These are phyloP conservation scores for Harrya chromipes DNA, from an alignment of 768 basidiomycete genomes.

Conservation along the genomic window DNA sequence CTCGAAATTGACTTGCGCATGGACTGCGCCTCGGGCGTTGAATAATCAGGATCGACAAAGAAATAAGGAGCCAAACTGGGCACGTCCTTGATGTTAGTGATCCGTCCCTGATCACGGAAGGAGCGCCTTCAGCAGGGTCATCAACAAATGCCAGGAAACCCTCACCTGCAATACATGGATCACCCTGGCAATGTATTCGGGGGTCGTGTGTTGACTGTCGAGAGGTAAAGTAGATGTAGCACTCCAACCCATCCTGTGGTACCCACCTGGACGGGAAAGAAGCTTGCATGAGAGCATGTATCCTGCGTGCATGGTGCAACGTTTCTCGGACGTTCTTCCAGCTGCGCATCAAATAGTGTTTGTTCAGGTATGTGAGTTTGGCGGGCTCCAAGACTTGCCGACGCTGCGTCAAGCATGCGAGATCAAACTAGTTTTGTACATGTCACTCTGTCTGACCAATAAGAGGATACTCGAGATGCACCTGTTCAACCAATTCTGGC, in stretches of 20 bases:
- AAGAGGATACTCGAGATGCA: slow-evolving; percentile 26
- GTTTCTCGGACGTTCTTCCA: slow-evolving; percentile 52
- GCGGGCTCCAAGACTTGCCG: slow-evolving; percentile 75
- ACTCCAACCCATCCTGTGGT: background rate
- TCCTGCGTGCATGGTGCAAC: slow-evolving; percentile 50
- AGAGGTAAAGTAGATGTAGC: background rate
- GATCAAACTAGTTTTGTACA: slow-evolving; percentile 56
- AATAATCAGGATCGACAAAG: slow-evolving; percentile 67
- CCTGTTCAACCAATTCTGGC: slow-evolving; percentile 64
- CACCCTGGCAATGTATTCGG: slow-evolving; percentile 61
- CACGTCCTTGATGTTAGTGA: slow-evolving; percentile 70
- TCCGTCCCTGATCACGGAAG: slow-evolving; percentile 50
- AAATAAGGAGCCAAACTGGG: slow-evolving; percentile 68
- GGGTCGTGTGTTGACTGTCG: slow-evolving; percentile 44
- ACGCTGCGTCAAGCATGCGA: slow-evolving; percentile 73
- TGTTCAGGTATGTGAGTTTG: slow-evolving; percentile 88
- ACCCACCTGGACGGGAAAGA: slow-evolving; percentile 57
- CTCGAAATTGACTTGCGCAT: slow-evolving; percentile 46
- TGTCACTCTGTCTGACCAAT: background rate
- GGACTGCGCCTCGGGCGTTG: slow-evolving; percentile 48
- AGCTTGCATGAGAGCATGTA: slow-evolving; percentile 50
- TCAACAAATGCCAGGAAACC: background rate
- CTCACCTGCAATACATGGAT: slow-evolving; percentile 59
- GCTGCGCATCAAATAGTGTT: slow-evolving; percentile 68
- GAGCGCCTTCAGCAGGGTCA: background rate